Base-by-base conservation (phyloP, 495 filamentous ascomycete species). In the Durotheca rogersii region DNA sequence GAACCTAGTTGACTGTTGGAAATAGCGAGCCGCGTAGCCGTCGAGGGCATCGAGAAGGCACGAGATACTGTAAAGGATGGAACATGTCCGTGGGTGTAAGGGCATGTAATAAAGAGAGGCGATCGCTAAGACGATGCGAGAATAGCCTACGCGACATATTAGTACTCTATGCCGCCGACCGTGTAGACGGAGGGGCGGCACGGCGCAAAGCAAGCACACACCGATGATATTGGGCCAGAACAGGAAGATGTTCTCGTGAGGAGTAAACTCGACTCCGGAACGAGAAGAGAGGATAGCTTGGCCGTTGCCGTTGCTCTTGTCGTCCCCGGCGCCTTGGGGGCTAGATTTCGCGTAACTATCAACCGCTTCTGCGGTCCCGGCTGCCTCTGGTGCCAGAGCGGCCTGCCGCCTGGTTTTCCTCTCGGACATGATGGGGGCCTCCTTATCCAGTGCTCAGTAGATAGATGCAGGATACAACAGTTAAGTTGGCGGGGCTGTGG, bases 61-160 rank as follows among this genome's bases (percentile, higher is more conserved):
- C 15, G 89, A 95, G 38, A 96, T 74, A 58, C 81, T 88, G 72
- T 98, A 98, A 21, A 97, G 86, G 39, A 89, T 59, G 41, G 87
- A 89, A 73, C 93, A 97, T 17, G 91, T 96, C 62, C 92, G 83
- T 3, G 93, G 93, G 66, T 98, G 93, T 21, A 96, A 79, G 16
- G 91, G 90, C 93, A 97, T 97, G 76, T 94, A 98, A 75, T 96
- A 96, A 51, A 98, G 84, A 39, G 91, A 95, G 30, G 88, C 89
- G 51, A 95, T 73, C 52, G 92, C 88, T 46, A 98, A 83, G 53
- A 96, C 73, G 61, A 97, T 85, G 58, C 93, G 87, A 46, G 75
- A 78, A 72, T 97, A 97, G 55, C 93, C 92, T 95, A 45, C 6
- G 19, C n/a, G n/a, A n/a, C n/a, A n/a, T n/a, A n/a, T n/a, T n/a